Base-by-base conservation (phyloP, 108 stramenopile genomes). In the Cyclotella atomus region DNA sequence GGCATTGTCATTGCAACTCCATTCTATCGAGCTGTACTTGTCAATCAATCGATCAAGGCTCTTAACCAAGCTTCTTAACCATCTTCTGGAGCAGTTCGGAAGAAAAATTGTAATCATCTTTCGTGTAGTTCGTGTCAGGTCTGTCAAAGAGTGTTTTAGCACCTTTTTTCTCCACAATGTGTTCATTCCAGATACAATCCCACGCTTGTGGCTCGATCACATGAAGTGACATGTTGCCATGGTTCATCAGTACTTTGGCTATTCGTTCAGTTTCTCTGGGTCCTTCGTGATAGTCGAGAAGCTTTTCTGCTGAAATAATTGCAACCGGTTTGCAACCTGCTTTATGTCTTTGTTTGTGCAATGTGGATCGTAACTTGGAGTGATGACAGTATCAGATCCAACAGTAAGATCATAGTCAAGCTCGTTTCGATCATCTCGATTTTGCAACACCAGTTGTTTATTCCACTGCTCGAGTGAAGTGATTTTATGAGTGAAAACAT, bases 291-390 rank as follows among this genome's bases (percentile, higher is more conserved):
- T 64, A 41, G 19, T 71, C 71, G 21, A 33, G 14, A 17, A 77
- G 52, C 25, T 77, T 71, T 29, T 79, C 79, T 41, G 74, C 79
- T 0, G 68, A 70, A n/a, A 81, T 63, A 0, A 81, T 68, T 56
- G 68, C 74, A 0, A 81, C 79, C 4, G 79, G 79, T 45, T 70
- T 59, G 27, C 79, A 81, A 8, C 79, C 75, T 52, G 60, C 67
- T 17, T 47, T 16, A 80, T 29, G 0, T 52, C 52, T 0, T 15
- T 36, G 45, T 27, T 65, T 3, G 74, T 33, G 34, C 79, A 81
- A 14, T 70, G 59, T 3, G 73, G 79, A 28, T 81, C 79, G 46
- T 81, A 81, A 34, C 36, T 67, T 43, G 72, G 65, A 21, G 47
- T 62, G 27, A 73, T 67, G 21, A 62, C 64, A 3, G 67, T 68